Percentiles rank a stretch among this genome's conserved stretches.
These are phyloP conservation scores for Ogataea nonfermentans DNA, from an alignment of 805 yeast species.

Conservation along the genomic window DNA sequence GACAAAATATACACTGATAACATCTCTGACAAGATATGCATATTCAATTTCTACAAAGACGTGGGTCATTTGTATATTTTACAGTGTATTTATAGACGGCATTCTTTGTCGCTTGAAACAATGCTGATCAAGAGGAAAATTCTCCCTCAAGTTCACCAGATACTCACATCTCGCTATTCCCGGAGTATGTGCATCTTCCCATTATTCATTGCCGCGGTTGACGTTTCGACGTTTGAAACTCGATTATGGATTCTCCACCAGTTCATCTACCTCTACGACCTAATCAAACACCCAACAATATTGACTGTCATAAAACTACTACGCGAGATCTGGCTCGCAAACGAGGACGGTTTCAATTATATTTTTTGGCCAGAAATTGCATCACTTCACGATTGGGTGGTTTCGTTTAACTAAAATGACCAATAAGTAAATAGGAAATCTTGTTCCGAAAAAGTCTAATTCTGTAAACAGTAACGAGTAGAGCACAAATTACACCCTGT, in stretches of 20 bases:
- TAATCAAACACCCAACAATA: conserved; percentile 7
- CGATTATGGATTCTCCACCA: conserved; percentile 16
- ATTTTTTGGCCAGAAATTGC: conserved; percentile 19
- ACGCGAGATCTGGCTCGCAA: conserved; percentile 13
- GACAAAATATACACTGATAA: background rate
- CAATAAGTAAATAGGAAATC: too few species aligned
- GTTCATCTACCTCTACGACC: conserved; percentile 8
- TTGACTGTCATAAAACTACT: conserved; percentile 3
- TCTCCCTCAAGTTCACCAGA: conserved; percentile 2
- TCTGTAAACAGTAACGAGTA: too few species aligned
- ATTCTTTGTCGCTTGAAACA: conserved; percentile 15
- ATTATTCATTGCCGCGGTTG: conserved; percentile 14
- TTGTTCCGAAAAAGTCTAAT: too few species aligned
- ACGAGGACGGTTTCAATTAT: conserved; percentile 14
- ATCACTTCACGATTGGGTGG: conserved; percentile 4
- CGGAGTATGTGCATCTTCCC: conserved; percentile 7
- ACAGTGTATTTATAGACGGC: conserved; percentile 16
- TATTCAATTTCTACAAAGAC: conserved; percentile 14
- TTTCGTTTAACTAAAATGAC: conserved; percentile 1
- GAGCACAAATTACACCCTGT: background rate
- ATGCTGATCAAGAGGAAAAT: conserved; percentile 11
- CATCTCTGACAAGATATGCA: background rate
- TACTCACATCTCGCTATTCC: conserved; percentile 1
- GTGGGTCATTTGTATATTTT: conserved; percentile 11
- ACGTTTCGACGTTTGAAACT: conserved; percentile 18